Base-by-base conservation (phyloP, 768 basidiomycete genomes). In the Tylopilus sp. region DNA sequence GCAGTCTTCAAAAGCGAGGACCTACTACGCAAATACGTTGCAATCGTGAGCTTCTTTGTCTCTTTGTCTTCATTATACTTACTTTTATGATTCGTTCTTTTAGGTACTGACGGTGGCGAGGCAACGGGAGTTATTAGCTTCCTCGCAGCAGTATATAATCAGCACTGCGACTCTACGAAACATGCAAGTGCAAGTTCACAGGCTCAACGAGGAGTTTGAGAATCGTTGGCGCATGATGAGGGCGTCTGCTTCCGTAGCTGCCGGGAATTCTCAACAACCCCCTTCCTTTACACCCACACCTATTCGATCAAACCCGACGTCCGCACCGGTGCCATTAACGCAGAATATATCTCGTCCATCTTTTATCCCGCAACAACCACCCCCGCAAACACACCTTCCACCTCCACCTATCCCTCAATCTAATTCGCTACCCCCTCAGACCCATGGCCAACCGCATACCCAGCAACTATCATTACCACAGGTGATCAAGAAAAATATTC, bases 1-100 rank as follows among this genome's bases (percentile, higher is more conserved):
- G 61, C 75, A 21, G 64, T 83, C 40, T 59, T 81, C 43, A 79
- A 77, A 62, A 72, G 71, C 36, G 80, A 82, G 13, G 79, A 78
- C 0, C 36, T 69, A 40, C 71, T 86, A 45, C 77, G 73, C 63
- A 80, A 71, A 66, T 64, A 81, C 28, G 71, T 85, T 31, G 64
- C 72, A 13, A 83, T 85, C 48, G 87, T 87, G 60, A 54, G 84
- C 57, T 45, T 25, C 38, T 53, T 62, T 46, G 44, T 59, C 24
- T 50, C 33, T 59, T 59, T 59, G 26, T 54, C 19, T 47, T 43
- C 16, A 16, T 37, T 53, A 52, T 48, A 6, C 50, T 61, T 47
- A 42, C 12, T 22, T 30, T 29, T 45, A 51, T 60, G 41, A 47
- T 52, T 33, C 50, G 45, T 7, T 33, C 28, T 52, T 51, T 30